Base-by-base conservation (phyloP, 2,329 filamentous ascomycete genomes). In the Fusarium metavorans region DNA sequence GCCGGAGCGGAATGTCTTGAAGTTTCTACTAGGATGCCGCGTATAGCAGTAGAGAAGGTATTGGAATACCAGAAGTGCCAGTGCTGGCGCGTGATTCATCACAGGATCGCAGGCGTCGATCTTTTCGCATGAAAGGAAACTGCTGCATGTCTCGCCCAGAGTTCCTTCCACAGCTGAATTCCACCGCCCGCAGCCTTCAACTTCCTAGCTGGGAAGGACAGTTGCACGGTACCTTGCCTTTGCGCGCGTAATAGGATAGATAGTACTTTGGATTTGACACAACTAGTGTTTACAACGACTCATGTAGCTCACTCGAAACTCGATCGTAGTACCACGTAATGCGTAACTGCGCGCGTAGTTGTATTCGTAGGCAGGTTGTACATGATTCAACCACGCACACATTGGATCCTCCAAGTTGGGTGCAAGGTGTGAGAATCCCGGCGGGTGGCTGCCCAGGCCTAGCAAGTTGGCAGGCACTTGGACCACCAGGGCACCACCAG, bases 401-500 rank as follows among this genome's bases (percentile, higher is more conserved):
- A 18, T 27, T 27, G 23, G 45, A 27, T 18, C 45, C 20, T 32
- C 56, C 35, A 27, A 20, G 35, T 27, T 59, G 35, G 23, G 56
- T 41, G 37, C 18, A 60, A 60, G 37, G 37, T 41, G 56, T 39
- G 56, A 27, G 35, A 59, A 59, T 59, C 56, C 43, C 58, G 30
- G 58, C 20, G 41, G 58, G 27, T 61, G 39, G 27, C 39, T 48
- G 45, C 37, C 32, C 62, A 58, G 45, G 62, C 20, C 43, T 39
- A 20, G 61, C 41, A 63, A 34, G 60, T 69, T 73, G 66, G 76
- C 72, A 76, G 76, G 70, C 67, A 76, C 70, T 73, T 72, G 70
- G 72, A 32, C 71, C 67, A 50, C 16, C 43, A 48, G 43, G 43
- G 43, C 5, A 25, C 43, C 43, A 66, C 58, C 75, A 54, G 27